Evolutionary conservation across 2,329 filamentous ascomycete genomes (phyloP).

Genomic region (Pseudogymnoascus sp.): DNA sequence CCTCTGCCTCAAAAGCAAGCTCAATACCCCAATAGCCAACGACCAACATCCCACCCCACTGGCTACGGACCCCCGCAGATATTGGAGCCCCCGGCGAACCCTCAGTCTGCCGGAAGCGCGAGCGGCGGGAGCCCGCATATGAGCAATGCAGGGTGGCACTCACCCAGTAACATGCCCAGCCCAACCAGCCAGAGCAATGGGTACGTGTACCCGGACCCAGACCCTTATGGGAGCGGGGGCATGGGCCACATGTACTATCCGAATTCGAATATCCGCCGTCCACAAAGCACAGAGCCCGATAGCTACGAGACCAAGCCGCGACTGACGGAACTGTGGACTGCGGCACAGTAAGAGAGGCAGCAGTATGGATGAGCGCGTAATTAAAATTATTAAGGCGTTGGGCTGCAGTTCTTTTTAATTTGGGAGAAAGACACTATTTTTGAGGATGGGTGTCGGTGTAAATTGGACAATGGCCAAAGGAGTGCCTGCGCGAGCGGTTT

Average conservation of each 20-base stretch:
- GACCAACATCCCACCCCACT: conserved; percentile 79
- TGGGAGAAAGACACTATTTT: neutral
- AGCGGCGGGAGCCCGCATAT: conserved; percentile 75
- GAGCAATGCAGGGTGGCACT: conserved; percentile 67
- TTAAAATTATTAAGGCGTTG: neutral
- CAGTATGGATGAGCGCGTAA: neutral
- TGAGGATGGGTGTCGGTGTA: conserved; percentile 1
- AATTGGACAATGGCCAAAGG: neutral
- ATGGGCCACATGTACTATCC: conserved; percentile 65
- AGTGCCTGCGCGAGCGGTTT: neutral
- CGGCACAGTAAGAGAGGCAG: conserved; percentile 34
- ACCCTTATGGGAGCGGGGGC: conserved; percentile 57
- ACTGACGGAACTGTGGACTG: conserved; percentile 47
- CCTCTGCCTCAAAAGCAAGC: conserved; percentile 46
- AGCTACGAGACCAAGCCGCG: conserved; percentile 54
- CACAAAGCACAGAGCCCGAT: conserved; percentile 67
- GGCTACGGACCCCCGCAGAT: conserved; percentile 70
- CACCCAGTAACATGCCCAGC: conserved; percentile 54
- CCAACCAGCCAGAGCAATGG: conserved; percentile 53
- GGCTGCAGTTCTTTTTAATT: neutral
- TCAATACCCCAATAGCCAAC: conserved; percentile 18
- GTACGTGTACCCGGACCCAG: conserved; percentile 79
- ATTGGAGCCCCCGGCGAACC: conserved; percentile 71
- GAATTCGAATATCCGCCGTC: conserved; percentile 60
- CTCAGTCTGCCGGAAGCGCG: conserved; percentile 62